Evolutionary conservation across 768 basidiomycete species (phyloP).

Genomic region (Lactarius quietus): DNA sequence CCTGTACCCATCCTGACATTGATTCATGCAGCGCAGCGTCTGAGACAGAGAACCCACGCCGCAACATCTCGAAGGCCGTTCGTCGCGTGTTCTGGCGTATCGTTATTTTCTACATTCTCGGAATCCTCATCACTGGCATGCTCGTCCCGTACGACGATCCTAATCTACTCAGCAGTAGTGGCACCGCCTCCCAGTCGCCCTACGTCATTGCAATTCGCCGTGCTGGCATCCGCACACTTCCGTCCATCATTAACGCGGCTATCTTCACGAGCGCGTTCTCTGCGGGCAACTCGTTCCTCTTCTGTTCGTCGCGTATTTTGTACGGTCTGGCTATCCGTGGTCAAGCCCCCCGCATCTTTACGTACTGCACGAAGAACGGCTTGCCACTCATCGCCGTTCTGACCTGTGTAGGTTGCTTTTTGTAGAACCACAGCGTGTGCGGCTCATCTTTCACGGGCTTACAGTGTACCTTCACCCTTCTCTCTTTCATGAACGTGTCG

Average conservation of each 20-base stretch:
- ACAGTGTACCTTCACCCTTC: constrained; percentile 42
- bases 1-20: background rate
- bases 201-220: constrained; percentile 79
- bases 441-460: constrained; percentile 14
- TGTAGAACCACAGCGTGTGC: background rate
- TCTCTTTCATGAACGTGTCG: constrained; percentile 63
- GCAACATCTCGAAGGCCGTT: constrained; percentile 75
- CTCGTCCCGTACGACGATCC: constrained; percentile 67
- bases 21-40: constrained; percentile 53
- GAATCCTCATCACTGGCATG: constrained; percentile 73
- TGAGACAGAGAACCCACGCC: constrained; percentile 73
- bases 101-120: constrained; percentile 72
- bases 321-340: constrained; percentile 39
- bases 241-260: constrained; percentile 67
- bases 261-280: constrained; percentile 73
- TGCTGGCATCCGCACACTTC: constrained; percentile 65
- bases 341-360: constrained; percentile 42
- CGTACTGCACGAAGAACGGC: constrained; percentile 47
- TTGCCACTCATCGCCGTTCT: constrained; percentile 44
- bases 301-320: constrained; percentile 45
- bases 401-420: constrained; percentile 29
- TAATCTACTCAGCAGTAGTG: constrained; percentile 44
- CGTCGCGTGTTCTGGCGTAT: constrained; percentile 79
- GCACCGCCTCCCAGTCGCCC: constrained; percentile 74
- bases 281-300: constrained; percentile 64